A percentile compares a stretch with the other conserved stretches of the same genome.
These are phyloP conservation scores for Heterobasidion occidentale DNA, from an alignment of 1,284 basidiomycete species.

Conservation along the genomic window DNA sequence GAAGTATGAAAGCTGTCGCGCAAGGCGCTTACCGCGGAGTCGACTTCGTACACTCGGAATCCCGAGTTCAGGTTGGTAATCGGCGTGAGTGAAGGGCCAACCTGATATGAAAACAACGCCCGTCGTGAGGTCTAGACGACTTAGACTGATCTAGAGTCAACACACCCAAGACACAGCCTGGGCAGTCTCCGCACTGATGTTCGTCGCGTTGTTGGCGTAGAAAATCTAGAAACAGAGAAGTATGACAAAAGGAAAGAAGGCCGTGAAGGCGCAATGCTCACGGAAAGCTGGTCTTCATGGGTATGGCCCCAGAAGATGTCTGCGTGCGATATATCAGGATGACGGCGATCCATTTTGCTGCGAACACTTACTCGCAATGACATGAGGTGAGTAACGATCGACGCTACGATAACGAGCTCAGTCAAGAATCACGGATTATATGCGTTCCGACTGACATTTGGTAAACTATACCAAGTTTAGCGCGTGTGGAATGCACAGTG, in stretches of 20 bases:
- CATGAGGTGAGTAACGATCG: slow-evolving; percentile 70
- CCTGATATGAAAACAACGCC: slow-evolving; percentile 21
- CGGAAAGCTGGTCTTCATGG: slow-evolving; percentile 75
- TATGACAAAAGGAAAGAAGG: background rate
- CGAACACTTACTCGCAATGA: slow-evolving; percentile 58
- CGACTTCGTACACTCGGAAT: slow-evolving; percentile 75
- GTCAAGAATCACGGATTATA: background rate
- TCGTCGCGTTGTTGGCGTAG: slow-evolving; percentile 68
- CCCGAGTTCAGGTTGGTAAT: slow-evolving; percentile 71
- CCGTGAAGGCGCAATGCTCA: slow-evolving; percentile 20
- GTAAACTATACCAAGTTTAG: slow-evolving; percentile 40
- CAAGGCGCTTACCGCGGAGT: slow-evolving; percentile 46
- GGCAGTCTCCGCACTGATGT: slow-evolving; percentile 50
- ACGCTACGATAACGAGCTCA: slow-evolving; percentile 39
- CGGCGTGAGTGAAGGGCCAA: slow-evolving; percentile 68
- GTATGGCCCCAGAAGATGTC: slow-evolving; percentile 79
- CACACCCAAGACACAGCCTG: slow-evolving; percentile 46
- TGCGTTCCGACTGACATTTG: slow-evolving; percentile 44
- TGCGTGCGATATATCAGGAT: slow-evolving; percentile 15
- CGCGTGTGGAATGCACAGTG: background rate
- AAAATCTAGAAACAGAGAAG: slow-evolving; percentile 44
- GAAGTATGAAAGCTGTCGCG: background rate
- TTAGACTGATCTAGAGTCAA: background rate
- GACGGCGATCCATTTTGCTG: slow-evolving; percentile 1
- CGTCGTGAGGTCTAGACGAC: background rate